phyloP scores from a whole-genome alignment of 208 protist genomes.

The Plasmodiophora brassicae region DNA sequence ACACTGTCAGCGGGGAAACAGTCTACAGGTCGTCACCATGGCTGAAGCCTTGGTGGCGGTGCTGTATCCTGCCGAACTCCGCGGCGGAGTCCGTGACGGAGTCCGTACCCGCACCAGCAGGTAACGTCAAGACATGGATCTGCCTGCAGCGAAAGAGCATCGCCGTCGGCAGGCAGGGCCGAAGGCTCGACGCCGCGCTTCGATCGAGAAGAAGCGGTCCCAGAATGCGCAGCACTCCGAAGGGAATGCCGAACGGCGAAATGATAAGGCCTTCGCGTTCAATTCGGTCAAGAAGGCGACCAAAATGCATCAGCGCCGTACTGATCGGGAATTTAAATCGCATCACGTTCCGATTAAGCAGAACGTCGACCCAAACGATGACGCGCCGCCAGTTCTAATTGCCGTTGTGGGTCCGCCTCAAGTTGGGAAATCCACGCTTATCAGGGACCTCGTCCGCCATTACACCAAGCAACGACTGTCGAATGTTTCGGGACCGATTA shows the following conservation, averaged over 20 bases:
- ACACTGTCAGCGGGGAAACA: no score
- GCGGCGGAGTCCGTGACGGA: neutral
- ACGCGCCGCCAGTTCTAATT: slow-evolving; percentile 34
- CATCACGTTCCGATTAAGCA: slow-evolving; percentile 31
- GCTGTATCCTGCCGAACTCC: no score
- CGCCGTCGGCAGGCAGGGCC: neutral
- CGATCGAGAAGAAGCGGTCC: neutral
- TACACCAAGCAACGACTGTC: slow-evolving; percentile 88
- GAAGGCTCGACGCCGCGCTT: neutral
- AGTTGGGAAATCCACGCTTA: slow-evolving; percentile 39
- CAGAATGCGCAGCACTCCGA: slow-evolving; percentile 4
- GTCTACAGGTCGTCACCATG: no score
- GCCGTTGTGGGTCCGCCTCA: slow-evolving; percentile 41
- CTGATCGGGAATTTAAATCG: slow-evolving; percentile 24
- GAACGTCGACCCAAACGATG: neutral
- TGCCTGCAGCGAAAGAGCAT: slow-evolving; percentile 5
- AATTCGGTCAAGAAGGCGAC: slow-evolving; percentile 18
- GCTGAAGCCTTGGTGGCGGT: no score
- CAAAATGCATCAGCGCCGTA: neutral
- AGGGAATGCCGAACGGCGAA: neutral
- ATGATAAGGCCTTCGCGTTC: slow-evolving; percentile 29
- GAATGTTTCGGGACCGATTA: slow-evolving; percentile 90
- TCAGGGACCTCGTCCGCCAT: slow-evolving; percentile 85
- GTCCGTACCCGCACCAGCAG: neutral
- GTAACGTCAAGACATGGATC: neutral